These are phyloP conservation scores for Citrus trifoliata DNA, from an alignment of 345 rosid species.

Conservation along the genomic window DNA sequence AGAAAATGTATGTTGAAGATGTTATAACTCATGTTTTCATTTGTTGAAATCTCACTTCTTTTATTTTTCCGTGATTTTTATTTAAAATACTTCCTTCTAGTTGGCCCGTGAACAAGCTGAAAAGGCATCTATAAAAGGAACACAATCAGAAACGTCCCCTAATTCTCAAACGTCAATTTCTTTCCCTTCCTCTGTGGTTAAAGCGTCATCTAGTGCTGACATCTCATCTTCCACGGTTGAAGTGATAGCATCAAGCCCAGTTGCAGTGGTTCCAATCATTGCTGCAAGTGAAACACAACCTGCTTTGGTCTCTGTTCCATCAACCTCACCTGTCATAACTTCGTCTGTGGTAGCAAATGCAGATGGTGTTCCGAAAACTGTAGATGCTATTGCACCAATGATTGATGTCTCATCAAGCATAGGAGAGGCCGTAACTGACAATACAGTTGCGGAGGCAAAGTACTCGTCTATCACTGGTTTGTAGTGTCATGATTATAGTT, in stretches of 20 bases:
- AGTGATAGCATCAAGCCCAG: constrained; percentile 54
- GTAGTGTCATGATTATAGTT: constrained; percentile 4
- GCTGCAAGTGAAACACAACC: constrained; percentile 33
- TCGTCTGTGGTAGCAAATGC: constrained; percentile 32
- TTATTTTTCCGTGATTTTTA: constrained; percentile 21
- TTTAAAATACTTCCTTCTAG: constrained; percentile 42
- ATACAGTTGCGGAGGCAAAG: constrained; percentile 39
- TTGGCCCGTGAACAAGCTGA: constrained; percentile 94
- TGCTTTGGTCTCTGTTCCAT: constrained; percentile 37
- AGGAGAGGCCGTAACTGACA: constrained; percentile 37
- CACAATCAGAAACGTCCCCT: constrained; percentile 27
- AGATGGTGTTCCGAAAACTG: constrained; percentile 33
- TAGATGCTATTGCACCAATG: constrained; percentile 24
- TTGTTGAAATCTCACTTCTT: not conserved
- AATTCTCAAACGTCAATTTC: constrained; percentile 26
- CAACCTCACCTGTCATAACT: constrained; percentile 33
- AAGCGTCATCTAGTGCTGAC: constrained; percentile 38
- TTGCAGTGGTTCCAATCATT: constrained; percentile 40
- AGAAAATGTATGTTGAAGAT: not conserved
- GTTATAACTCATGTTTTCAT: constrained; percentile 8
- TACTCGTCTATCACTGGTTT: constrained; percentile 30
- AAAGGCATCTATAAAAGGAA: constrained; percentile 42
- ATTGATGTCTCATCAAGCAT: constrained; percentile 35
- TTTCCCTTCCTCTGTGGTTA: constrained; percentile 24
- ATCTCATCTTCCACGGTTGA: constrained; percentile 31